A percentile compares a stretch with the other conserved stretches of the same genome.
phyloP scores from a whole-genome alignment of 2,329 filamentous ascomycete species.

The Verticillium zaregamsianum region DNA sequence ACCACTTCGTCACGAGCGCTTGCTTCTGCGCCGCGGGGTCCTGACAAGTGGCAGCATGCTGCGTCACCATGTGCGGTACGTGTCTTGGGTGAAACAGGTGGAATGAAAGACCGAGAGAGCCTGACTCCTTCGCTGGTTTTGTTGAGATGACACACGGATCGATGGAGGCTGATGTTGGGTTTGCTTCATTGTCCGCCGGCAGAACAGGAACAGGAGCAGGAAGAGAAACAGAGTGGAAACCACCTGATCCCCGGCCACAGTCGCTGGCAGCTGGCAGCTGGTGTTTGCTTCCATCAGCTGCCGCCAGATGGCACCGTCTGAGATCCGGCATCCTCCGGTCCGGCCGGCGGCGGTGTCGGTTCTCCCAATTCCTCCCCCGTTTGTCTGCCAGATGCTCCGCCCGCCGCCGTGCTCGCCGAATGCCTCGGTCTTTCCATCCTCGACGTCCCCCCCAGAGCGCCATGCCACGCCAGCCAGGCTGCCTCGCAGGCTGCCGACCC shows the following conservation, averaged over 20 bases:
- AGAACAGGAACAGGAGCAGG: too few relatives aligned
- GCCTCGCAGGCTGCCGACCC: background rate
- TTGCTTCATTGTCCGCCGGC: too few relatives aligned
- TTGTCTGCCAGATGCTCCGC: background rate
- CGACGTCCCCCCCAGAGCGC: background rate
- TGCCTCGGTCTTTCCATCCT: background rate
- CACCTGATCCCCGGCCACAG: too few relatives aligned
- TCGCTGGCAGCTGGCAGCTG: too few relatives aligned
- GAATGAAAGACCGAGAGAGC: background rate
- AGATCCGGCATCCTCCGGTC: too few relatives aligned
- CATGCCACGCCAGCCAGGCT: background rate
- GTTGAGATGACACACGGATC: background rate
- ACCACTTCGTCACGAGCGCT: background rate
- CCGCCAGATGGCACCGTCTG: background rate
- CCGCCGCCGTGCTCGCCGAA: background rate
- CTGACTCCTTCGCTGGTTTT: background rate
- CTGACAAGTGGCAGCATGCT: background rate
- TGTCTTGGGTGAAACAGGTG: background rate
- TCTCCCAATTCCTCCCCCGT: background rate
- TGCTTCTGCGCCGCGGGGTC: background rate
- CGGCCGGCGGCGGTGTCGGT: background rate
- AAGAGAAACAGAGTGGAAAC: too few relatives aligned
- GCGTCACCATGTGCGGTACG: background rate
- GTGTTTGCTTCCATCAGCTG: background rate
- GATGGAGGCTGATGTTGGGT: too few relatives aligned